Evolutionary conservation across 192 early-diverging fungal species (phyloP), one percentile per base, ranked within the genome.

Genomic region (Podila epicladia): DNA sequence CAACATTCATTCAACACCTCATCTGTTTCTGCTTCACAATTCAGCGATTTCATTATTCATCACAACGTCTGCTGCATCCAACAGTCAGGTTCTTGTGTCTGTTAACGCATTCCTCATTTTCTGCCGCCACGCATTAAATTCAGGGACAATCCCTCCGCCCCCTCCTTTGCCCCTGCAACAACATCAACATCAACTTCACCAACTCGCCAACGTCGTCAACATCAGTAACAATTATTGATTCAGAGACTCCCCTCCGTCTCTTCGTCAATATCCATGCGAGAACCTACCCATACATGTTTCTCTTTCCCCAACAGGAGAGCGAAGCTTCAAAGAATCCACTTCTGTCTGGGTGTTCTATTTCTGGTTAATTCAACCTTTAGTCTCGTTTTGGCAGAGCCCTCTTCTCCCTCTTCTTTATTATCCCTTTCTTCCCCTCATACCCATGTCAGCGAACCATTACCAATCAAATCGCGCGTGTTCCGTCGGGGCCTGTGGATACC

Each of bases 21-120:
- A 45, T 45, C 41, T 17, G 0, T 45, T 45, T 45, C 8, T 45
- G 13, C 41, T 15, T 2, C 41, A 15, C 41, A 12, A 3, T 45
- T 45, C 41, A 45, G 8, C 35, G 6, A 37, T 9, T 13, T 4
- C 41, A 45, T 12, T 15, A 45, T 41, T 37, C 9, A 7, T 26
- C 5, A 24, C 67, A 28, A 5, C 32, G 11, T 65, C 64, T 9
- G 15, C 64, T 22, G n/a, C 64, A 28, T 29, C 29, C 20, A 45
- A 12, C 9, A 41, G 38, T 35, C 33, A 2, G 9, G 35, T 33
- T 29, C 32, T 41, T 58, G 33, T 37, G 35, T 57, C 67, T n/a
- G 3, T 83, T 29, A 67, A 64, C 29, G 29, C 70, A 15, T 70
- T 74, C 33, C 33, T 66, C 19, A 77, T 78, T 22, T 73, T 75